Evolutionary conservation across 2,329 filamentous ascomycete genomes (phyloP).

Genomic region (Bipolaris bicolor): DNA sequence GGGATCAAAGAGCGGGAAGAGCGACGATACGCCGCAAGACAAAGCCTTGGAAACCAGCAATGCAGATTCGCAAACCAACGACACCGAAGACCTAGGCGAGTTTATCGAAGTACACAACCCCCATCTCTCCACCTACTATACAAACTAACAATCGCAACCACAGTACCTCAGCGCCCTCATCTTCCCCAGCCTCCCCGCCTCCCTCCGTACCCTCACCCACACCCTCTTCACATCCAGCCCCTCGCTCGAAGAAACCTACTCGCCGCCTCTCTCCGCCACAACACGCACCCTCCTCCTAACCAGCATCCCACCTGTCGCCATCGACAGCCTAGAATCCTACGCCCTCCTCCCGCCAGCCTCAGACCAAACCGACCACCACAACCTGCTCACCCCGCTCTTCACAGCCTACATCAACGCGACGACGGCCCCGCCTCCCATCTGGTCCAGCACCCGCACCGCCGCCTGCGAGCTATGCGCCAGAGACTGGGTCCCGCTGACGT

Average conservation of each 20-base stretch:
- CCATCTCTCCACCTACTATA: neutral
- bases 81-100: conserved; percentile 74
- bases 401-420: conserved; percentile 65
- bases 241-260: conserved; percentile 61
- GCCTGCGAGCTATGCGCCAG: conserved; percentile 78
- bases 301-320: conserved; percentile 63
- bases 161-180: conserved; percentile 74
- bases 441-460: conserved; percentile 60
- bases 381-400: conserved; percentile 69
- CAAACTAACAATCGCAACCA: conserved; percentile 6
- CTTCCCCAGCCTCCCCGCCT: conserved; percentile 68
- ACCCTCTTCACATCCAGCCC: conserved; percentile 58
- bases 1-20: conserved; percentile 40
- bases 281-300: conserved; percentile 58
- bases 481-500: conserved; percentile 76
- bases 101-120: conserved; percentile 68
- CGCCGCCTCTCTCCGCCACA: conserved; percentile 61
- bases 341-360: conserved; percentile 59
- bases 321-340: conserved; percentile 73
- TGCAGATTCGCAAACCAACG: conserved; percentile 28
- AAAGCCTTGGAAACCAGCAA: conserved; percentile 12
- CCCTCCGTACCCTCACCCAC: conserved; percentile 68
- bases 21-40: conserved; percentile 12
- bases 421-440: conserved; percentile 68
- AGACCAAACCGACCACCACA: conserved; percentile 47